Base-by-base conservation (phyloP, 805 yeast genomes). In the Priceomyces carsonii region DNA sequence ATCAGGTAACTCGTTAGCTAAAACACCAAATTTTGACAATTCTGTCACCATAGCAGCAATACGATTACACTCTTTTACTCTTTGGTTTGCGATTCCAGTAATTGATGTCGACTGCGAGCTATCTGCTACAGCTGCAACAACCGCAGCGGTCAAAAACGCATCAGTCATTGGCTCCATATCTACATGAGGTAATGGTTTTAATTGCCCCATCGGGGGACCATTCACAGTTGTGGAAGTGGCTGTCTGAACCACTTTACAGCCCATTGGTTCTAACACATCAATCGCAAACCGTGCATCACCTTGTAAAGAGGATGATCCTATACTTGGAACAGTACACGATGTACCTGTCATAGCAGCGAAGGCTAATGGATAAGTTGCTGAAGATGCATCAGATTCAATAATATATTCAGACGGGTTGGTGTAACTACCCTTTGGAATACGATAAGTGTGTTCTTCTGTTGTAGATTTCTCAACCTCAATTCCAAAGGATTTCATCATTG, bases 161-260 rank as follows among this genome's bases (percentile, higher is more conserved):
- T 93, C 99, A 0, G 99, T 93, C 99, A 93, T 93, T 36, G 99
- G 98, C 65, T 93, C 99, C 99, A 93, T 93, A 57, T 93, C 97
- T 38, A 93, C 83, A 43, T 70, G 75, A 8, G 79, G 69, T 44
- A 93, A 68, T 5, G 95, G 86, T 51, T 71, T 75, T 45, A 93
- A 71, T 0, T 61, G 41, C 10, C 95, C 95, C 24, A 63, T 63
- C 13, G 84, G 69, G 5, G 97, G 96, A 31, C 97, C 98, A 26
- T 82, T 78, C 6, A 93, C 98, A 0, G 97, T 89, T 0, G 99
- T 93, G 2, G 95, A 80, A 2, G 85, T 79, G 1, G 75, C 83
- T 2, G 93, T 78, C 66, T 93, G 99, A 28, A 62, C 72, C 16
- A 93, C 99, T 2, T 54, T 65, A 61, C 98, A 93, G 2, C 99